Percentiles rank a stretch among this genome's conserved stretches.
Conservation (phyloP, 495 filamentous ascomycete genomes). For the Penicillium soppii region DNA sequence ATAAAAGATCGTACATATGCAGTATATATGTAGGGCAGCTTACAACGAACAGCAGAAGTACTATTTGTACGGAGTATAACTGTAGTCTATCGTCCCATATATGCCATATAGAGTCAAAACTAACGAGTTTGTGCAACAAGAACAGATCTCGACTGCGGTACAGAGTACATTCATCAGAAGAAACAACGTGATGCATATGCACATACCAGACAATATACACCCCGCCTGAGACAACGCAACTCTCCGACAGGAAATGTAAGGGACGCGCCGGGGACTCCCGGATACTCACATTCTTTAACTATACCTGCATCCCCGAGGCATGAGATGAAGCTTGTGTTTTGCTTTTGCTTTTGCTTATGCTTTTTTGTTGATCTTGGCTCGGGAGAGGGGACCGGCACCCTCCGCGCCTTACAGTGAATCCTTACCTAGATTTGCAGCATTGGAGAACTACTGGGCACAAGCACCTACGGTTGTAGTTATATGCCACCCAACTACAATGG, state of each 20-base stretch:
- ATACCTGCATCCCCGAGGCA: neutral
- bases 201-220: conserved; percentile 4
- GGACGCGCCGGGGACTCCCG: neutral
- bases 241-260: conserved; percentile 6
- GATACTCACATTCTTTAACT: conserved; percentile 7
- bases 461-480: too few relatives aligned
- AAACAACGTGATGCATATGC: neutral
- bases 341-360: neutral
- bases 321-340: neutral
- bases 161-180: too few relatives aligned
- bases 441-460: too few relatives aligned
- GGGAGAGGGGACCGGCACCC: conserved; percentile 3
- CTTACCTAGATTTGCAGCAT: too few relatives aligned
- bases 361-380: neutral
- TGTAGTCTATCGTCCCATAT: too few relatives aligned
- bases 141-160: neutral
- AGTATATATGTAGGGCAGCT: neutral
- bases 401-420: conserved; percentile 4
- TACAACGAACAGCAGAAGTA: neutral
- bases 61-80: too few relatives aligned
- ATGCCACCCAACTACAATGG: too few relatives aligned
- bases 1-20: neutral
- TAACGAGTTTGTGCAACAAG: neutral
- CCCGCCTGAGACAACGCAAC: conserved; percentile 5
- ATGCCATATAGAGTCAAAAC: too few relatives aligned